Evolutionary conservation across 148 eudicot species (phyloP), one percentile per base, ranked within the genome.

Genomic region (Cornus kousa): DNA sequence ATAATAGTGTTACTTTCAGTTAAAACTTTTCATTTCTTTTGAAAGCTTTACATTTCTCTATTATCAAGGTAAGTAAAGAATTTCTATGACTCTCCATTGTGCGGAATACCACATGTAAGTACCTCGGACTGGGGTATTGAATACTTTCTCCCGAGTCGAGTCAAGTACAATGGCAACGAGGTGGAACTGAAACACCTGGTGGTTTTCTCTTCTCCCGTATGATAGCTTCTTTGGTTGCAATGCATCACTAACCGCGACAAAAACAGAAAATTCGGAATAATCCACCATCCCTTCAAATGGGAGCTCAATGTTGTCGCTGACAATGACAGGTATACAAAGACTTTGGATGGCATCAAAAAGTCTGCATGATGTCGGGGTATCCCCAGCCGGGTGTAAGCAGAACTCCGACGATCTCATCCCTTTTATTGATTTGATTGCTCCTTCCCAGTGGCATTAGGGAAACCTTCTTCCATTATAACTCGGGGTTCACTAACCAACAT

Each of bases 301-400:
- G 20, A 95, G 97, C 87, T 87, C 97, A 20, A 95, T 90, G 39
- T 79, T 80, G 86, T 95, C 97, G 53, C 97, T 93, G 71, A 95
- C 87, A 11, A 95, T 90, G 77, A 95, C 97, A 2, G 98, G 98
- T 28, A 95, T 95, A 72, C 98, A 93, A 19, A 95, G 93, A 87
- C 97, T 93, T 81, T 93, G 98, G 66, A 95, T 89, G 77, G 98
- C 98, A 73, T 96, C 99, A 73, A 96, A 96, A 37, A 93, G 90
- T 75, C 99, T 86, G 83, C 99, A 96, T 13, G 99, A 96, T n/a
- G 99, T 93, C 14, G 99, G 98, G 40, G 99, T 96, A 74, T 94
- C 99, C 16, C 99, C 99, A 13, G 99, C 99, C 13, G 99, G 99
- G 77, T 96, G 99, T 79, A 96, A 85, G 81, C 99, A 96, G 78